Evolutionary conservation across 768 basidiomycete species (phyloP).

Genomic region (Lentinula raphanica): DNA sequence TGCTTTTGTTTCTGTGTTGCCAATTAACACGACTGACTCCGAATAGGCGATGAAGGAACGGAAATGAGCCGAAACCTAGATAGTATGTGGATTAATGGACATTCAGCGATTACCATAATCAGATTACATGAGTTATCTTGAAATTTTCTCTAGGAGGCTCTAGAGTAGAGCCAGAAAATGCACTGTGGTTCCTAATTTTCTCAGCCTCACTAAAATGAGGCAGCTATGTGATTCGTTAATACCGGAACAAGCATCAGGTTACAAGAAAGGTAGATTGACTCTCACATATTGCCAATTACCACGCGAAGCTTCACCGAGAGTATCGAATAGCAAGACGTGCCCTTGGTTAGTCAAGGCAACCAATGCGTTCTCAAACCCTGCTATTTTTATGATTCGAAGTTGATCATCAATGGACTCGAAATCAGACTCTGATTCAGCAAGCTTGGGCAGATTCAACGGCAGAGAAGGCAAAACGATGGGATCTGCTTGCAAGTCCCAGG

Average conservation of each 20-base stretch:
- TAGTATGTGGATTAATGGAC: not conserved
- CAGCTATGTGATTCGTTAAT: too few species aligned
- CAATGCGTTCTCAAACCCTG: conserved; percentile 66
- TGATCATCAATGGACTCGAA: conserved; percentile 9
- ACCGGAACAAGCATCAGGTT: too few species aligned
- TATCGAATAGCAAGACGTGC: conserved; percentile 63
- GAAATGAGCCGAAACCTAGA: conserved; percentile 81
- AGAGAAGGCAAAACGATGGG: conserved; percentile 57
- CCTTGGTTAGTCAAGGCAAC: conserved; percentile 79
- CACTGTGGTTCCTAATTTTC: conserved; percentile 39
- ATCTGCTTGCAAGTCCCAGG: conserved; percentile 51
- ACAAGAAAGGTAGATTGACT: not conserved
- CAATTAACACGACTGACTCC: conserved; percentile 71
- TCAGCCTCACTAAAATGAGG: conserved; percentile 66
- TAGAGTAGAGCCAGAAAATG: conserved; percentile 30
- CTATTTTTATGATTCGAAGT: conserved; percentile 69
- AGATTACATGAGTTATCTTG: conserved; percentile 82
- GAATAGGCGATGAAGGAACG: conserved; percentile 79
- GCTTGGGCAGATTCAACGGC: conserved; percentile 53
- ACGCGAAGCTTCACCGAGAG: conserved; percentile 36
- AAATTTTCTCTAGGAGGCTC: conserved; percentile 37
- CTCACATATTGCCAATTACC: conserved; percentile 73
- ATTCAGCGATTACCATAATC: conserved; percentile 20
- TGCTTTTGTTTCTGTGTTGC: conserved; percentile 37
- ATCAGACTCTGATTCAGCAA: conserved; percentile 27